Percentiles rank a stretch among this genome's conserved stretches.
Evolutionary conservation across 768 basidiomycete species (phyloP).

Genomic region (Paxillus involutus): DNA sequence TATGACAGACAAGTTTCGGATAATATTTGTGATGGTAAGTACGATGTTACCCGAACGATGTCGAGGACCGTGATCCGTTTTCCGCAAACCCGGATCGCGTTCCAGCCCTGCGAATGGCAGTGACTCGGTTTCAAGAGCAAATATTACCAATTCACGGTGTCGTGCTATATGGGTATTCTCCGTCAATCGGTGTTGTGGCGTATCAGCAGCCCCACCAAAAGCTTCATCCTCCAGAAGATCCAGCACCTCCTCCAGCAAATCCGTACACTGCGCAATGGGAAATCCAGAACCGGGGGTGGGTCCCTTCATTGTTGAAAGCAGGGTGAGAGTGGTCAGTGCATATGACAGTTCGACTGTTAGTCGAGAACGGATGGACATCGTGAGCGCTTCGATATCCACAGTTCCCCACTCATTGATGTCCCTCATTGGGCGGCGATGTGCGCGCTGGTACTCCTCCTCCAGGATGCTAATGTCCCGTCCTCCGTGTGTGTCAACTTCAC

Average conservation of each 20-base stretch:
- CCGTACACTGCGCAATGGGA: constrained; percentile 70
- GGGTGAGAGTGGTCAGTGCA: constrained; percentile 81
- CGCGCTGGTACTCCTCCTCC: constrained; percentile 55
- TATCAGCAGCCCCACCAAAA: constrained; percentile 51
- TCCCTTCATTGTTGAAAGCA: constrained; percentile 77
- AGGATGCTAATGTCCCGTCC: constrained; percentile 76
- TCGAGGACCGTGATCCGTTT: constrained; percentile 50
- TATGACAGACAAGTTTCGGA: constrained; percentile 83
- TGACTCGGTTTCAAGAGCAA: constrained; percentile 56
- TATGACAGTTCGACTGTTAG: constrained; percentile 85
- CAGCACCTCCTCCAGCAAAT: constrained; percentile 82
- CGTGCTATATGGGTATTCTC: constrained; percentile 49
- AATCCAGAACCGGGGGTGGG: constrained; percentile 60
- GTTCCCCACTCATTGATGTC: constrained; percentile 84
- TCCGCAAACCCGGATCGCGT: constrained; percentile 45
- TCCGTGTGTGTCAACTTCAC: constrained; percentile 73
- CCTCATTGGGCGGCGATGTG: constrained; percentile 58
- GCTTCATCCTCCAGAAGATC: constrained; percentile 85
- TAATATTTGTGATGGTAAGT: constrained; percentile 70
- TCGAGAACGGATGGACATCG: constrained; percentile 89
- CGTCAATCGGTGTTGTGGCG: constrained; percentile 23
- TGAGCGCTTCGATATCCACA: constrained; percentile 89
- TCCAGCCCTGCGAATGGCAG: constrained; percentile 60
- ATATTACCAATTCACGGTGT: constrained; percentile 61
- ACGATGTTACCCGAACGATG: constrained; percentile 67